Conservation (phyloP, 257 asterid species). For the Anisodus acutangulus region DNA sequence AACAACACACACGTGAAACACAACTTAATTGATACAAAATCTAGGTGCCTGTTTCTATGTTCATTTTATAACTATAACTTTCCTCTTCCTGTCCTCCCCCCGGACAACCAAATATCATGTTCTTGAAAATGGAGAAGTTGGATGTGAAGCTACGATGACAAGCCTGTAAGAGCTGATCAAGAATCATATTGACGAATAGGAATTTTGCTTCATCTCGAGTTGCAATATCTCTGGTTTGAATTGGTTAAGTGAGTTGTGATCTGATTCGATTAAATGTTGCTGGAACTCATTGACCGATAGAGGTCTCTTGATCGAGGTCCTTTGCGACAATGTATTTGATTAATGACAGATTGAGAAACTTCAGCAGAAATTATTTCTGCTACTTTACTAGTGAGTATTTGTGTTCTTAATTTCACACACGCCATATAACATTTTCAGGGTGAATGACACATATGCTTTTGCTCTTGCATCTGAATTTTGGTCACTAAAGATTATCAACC, state of each 20-base stretch:
- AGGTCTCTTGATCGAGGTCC: neutral
- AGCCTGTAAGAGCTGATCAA: too few species aligned
- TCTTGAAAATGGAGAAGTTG: neutral
- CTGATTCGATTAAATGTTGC: neutral
- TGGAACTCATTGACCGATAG: neutral
- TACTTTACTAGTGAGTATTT: neutral
- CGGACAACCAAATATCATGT: neutral
- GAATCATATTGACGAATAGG: neutral
- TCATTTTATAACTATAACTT: neutral
- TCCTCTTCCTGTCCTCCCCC: neutral
- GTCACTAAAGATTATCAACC: neutral
- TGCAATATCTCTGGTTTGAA: neutral
- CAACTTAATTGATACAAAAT: neutral
- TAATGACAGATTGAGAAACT: neutral
- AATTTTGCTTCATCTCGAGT: neutral
- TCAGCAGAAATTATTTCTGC: neutral
- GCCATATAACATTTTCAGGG: neutral
- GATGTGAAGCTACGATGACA: too few species aligned
- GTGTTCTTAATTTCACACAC: neutral
- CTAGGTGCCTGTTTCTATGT: conserved; percentile 11
- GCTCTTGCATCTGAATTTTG: neutral
- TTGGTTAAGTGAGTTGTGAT: neutral
- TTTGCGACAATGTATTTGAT: neutral
- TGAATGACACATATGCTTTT: neutral
- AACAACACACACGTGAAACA: too few species aligned